phyloP scores from a whole-genome alignment of 306 rosid genomes.

The Phaseolus lunatus region DNA sequence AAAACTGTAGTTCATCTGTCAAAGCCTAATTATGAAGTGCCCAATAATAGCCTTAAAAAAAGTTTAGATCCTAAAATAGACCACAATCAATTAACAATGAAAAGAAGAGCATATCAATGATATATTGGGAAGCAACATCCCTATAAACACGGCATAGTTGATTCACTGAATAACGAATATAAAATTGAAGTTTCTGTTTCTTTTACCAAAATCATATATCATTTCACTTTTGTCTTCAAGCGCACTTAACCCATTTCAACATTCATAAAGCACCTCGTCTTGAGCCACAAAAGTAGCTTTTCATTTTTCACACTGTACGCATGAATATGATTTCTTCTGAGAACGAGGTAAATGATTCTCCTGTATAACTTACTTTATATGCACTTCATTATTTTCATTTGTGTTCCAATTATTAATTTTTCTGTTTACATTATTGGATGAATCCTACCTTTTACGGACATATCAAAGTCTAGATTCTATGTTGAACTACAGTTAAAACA shows the following conservation, averaged over 20 bases:
- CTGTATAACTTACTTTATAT: neutral
- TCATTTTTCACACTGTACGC: neutral
- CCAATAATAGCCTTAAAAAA: slow-evolving; percentile 8
- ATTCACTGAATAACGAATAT: slow-evolving; percentile 36
- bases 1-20: slow-evolving; percentile 43
- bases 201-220: slow-evolving; percentile 6
- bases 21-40: slow-evolving; percentile 39
- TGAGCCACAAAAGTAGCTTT: neutral
- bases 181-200: neutral
- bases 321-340: slow-evolving; percentile 43
- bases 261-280: neutral
- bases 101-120: neutral
- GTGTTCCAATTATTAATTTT: neutral
- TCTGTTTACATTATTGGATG: neutral
- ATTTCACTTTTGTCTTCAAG: slow-evolving; percentile 4
- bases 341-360: slow-evolving; percentile 40
- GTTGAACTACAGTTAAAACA: neutral
- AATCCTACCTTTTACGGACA: neutral
- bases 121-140: slow-evolving; percentile 49
- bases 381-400: neutral
- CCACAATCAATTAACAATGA: slow-evolving; percentile 24
- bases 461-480: neutral
- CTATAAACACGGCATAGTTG: slow-evolving; percentile 43
- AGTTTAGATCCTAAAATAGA: slow-evolving; percentile 29
- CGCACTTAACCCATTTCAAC: neutral